Conservation (phyloP, 176 grass and related monocot species). For the Rhynchospora breviuscula region DNA sequence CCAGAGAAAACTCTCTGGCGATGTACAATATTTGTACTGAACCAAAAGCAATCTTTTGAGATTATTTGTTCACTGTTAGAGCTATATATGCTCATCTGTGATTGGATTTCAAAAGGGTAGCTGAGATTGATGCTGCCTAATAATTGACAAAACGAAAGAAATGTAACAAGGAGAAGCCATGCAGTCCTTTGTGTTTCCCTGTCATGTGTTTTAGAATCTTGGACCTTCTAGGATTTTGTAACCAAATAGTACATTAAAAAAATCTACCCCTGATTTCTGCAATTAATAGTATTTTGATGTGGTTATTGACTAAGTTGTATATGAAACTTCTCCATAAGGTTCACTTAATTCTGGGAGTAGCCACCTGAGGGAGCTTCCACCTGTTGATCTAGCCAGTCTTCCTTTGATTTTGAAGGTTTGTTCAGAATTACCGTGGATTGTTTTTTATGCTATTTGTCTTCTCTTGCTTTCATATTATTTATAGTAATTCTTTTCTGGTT, state of each 20-base stretch:
- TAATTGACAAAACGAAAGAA: neutral
- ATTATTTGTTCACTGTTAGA: neutral
- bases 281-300: neutral
- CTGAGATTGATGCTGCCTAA: neutral
- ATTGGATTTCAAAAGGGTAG: neutral
- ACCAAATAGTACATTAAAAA: constrained; percentile 46
- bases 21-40: neutral
- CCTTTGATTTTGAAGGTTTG: constrained; percentile 69
- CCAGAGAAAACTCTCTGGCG: neutral
- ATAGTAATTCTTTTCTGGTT: neutral
- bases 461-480: neutral
- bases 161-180: neutral
- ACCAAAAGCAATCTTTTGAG: neutral
- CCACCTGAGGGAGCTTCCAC: constrained; percentile 62
- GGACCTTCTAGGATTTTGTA: constrained; percentile 66
- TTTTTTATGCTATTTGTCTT: neutral
- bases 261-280: neutral
- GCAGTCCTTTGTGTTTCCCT: neutral
- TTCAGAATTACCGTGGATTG: neutral
- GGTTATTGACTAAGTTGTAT: neutral
- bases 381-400: constrained; percentile 64
- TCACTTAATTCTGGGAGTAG: constrained; percentile 60
- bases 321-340: constrained; percentile 38
- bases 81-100: neutral
- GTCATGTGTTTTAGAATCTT: constrained; percentile 40